Base-by-base conservation (phyloP, 805 yeast species). In the Yamadazyma olivae region DNA sequence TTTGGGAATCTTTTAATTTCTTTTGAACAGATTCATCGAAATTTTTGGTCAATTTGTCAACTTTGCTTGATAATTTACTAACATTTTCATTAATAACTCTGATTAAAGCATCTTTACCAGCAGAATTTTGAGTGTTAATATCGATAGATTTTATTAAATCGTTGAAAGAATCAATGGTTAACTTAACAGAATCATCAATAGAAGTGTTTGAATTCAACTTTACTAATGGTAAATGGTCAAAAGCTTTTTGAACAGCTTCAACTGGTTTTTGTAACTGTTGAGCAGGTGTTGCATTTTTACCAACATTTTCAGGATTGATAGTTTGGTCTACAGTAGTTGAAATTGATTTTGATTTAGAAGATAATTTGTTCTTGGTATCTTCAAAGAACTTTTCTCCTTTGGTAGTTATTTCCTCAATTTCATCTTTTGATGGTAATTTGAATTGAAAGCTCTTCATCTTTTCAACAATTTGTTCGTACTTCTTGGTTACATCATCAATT, bases 261-360 rank as follows among this genome's bases (percentile, higher is more conserved):
- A 62, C 70, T 14, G 65, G 66, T 40, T 56, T 64, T 41, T 64
- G 70, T 42, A 67, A 59, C 44, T 67, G 72, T 39, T 66, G 58
- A 9, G 61, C 69, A 21, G 73, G 72, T 10, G 64, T 59, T 17
- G 45, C 36, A 30, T 44, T 44, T n/a, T 28, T 18, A 13, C 16
- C 36, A 5, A 20, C 5, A 10, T 25, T 27, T 14, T 28, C 25
- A 5, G 38, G 24, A 5, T 47, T 38, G 26, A 44, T 43, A 14
- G 40, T 34, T 7, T 35, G 41, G 2, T 36, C 20, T 14, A 10
- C 12, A 17, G 27, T 18, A 3, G 30, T 18, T 8, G 35, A 18
- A 16, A 17, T 13, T 27, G 17, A 6, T 6, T 16, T 7, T 9
- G 17, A 6, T 16, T 6, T 39, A 8, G 40, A 5, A 10, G 30